Base-by-base conservation (phyloP, 352 stramenopile genomes). In the Pythium phragmiticola region DNA sequence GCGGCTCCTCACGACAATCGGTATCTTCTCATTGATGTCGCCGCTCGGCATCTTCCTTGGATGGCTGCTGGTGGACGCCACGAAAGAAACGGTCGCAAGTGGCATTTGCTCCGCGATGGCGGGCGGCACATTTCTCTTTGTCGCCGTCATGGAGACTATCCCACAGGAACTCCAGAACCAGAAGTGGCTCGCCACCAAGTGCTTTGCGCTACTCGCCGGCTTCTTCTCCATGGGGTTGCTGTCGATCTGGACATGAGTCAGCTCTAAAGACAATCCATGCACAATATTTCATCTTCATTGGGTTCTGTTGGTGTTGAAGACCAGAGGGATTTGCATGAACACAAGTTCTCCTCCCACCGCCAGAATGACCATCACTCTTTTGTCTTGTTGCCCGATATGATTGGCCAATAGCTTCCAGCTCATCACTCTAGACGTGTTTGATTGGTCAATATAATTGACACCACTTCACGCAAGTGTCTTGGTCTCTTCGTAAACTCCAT, bases 121-220 rank as follows among this genome's bases (percentile, higher is more conserved):
- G 8, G 85, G 85, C 34, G 85, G 85, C 26, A 94, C 85, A 26
- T 94, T 94, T 60, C 57, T 94, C 2, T 94, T 88, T 45, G 83
- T 94, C 28, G 78, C 83, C 7, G 78, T 84, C 26, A 89, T 90
- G 80, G 85, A 94, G 60, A 89, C 88, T 46, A 89, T 94, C 37
- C 85, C 85, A 2, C 81, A 90, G 60, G 83, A 94, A 60, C 75
- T 94, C 14, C 74, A 87, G 46, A 76, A 85, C 60, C 74, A 78
- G 2, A 54, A 74, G 23, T 69, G 76, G 19, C 72, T 91, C 26
- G 3, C 75, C 0, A 54, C 66, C 42, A 92, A 94, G 56, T 87
- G 73, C 63, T 57, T 65, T 21, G 81, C 80, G 50, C 62, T 94
- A 19, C 59, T 91, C 21, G 54, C 63, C 1, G 80, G 83, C 21